A percentile compares a stretch with the other conserved stretches of the same genome.
Conservation (phyloP, 768 basidiomycete genomes). For the Chalciporus piperatus region DNA sequence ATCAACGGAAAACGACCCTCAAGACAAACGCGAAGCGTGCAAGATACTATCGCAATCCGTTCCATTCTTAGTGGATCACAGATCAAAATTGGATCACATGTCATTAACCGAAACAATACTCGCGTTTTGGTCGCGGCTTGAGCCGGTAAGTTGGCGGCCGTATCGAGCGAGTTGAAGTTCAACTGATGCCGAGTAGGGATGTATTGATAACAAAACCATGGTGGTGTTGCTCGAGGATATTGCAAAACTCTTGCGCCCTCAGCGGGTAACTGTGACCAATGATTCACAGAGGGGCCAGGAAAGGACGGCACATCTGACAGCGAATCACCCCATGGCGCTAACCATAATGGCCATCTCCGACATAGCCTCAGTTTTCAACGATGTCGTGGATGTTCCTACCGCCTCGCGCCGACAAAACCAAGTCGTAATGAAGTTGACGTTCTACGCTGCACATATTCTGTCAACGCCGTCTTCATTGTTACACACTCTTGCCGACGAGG, state of each 20-base stretch:
- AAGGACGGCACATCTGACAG: background rate
- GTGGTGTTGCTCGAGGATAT: conserved; percentile 57
- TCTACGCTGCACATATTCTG: conserved; percentile 64
- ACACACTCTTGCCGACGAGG: conserved; percentile 42
- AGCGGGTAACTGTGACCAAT: conserved; percentile 18
- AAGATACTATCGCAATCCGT: conserved; percentile 48
- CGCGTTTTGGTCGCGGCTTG: conserved; percentile 65
- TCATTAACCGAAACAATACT: conserved; percentile 52
- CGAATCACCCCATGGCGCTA: conserved; percentile 13
- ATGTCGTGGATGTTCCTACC: background rate
- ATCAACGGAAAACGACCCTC: conserved; percentile 34
- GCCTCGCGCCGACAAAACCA: conserved; percentile 25
- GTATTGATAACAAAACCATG: conserved; percentile 41
- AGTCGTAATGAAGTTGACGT: conserved; percentile 58
- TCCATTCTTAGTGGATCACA: conserved; percentile 64
- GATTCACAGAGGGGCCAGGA: background rate
- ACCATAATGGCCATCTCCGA: conserved; percentile 29
- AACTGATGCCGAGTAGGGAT: conserved; percentile 28
- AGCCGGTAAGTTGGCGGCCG: conserved; percentile 27
- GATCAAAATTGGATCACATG: conserved; percentile 51
- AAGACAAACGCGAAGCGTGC: conserved; percentile 47
- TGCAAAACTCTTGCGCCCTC: conserved; percentile 49
- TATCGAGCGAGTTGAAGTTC: background rate
- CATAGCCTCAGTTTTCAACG: conserved; percentile 19
- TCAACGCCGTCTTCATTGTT: conserved; percentile 46